Evolutionary conservation across 257 asterid genomes (phyloP).

Genomic region (Coffea canephora): DNA sequence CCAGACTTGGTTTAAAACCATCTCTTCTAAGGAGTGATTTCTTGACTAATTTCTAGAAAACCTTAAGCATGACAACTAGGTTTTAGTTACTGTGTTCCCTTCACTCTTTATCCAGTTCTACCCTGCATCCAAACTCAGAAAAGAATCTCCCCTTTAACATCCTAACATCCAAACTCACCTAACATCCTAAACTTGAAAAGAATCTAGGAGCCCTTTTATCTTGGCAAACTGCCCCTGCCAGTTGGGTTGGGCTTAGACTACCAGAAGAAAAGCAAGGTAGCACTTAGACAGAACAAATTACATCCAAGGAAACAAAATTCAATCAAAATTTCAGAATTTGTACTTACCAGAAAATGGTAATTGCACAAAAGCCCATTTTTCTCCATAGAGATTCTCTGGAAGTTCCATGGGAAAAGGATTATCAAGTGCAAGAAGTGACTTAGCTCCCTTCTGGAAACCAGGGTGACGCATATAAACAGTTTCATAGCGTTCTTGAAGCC

Average conservation of each 20-base stretch:
- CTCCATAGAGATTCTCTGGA: conserved; percentile 85
- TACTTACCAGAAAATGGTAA: conserved; percentile 71
- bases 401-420: conserved; percentile 91
- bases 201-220: background rate
- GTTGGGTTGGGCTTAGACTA: background rate
- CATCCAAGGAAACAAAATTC: background rate
- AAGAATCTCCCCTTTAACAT: background rate
- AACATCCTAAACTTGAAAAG: background rate
- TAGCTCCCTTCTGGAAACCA: conserved; percentile 78
- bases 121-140: background rate
- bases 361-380: conserved; percentile 96
- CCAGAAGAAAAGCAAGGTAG: background rate
- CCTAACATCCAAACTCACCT: background rate
- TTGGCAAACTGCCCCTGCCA: background rate
- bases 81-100: background rate
- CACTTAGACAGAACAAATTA: background rate
- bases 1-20: background rate
- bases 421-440: conserved; percentile 71
- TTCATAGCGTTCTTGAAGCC: conserved; percentile 96
- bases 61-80: background rate
- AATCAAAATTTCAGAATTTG: background rate
- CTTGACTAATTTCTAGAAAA: background rate
- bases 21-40: background rate
- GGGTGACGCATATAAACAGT: conserved; percentile 81
- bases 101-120: background rate